Evolutionary conservation across 176 grass and related monocot species (phyloP), one percentile per base, ranked within the genome.

Genomic region (Cenchrus americanus): DNA sequence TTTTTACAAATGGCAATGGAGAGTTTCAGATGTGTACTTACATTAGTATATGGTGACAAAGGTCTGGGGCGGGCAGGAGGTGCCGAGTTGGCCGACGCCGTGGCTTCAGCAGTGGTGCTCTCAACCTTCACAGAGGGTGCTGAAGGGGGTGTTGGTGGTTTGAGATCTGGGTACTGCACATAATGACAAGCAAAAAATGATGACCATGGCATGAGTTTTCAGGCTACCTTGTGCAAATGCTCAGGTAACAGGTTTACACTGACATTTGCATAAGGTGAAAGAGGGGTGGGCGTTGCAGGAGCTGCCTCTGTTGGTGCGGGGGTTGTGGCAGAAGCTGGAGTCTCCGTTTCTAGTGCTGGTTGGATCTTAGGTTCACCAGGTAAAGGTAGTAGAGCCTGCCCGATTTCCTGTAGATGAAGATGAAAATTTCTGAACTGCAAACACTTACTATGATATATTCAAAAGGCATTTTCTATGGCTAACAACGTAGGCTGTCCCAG

Each of bases 261-360:
- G 30, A 97, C 96, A 71, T 89, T 92, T 40, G 96, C 84, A 61
- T 94, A 99, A 49, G 96, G 96, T 24, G 96, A 99, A 74, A 93
- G 91, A 83, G 89, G 83, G 75, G 73, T 92, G 1, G 85, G 69
- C 14, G 27, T 80, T 6, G 69, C 80, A 83, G 85, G 82, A 74
- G 77, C 27, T 14, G 70, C 47, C 8, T 60, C 57, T 60, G 57
- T n/a, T 23, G 57, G 57, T 60, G 57, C 57, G 23, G 57, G 84
- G 14, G 74, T 37, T 51, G 65, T 49, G 14, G 86, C 71, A 41
- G 60, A 62, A 63, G 77, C 62, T 76, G 82, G 68, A 60, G 41
- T 49, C 62, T 60, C 83, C 23, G 44, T 59, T 60, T 72, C 69
- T 73, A 69, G 47, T 62, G 85, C 77, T 73, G 90, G 92, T 81